These are phyloP conservation scores for Capronia coronata DNA, from an alignment of 2,329 filamentous ascomycete species.

Conservation along the genomic window DNA sequence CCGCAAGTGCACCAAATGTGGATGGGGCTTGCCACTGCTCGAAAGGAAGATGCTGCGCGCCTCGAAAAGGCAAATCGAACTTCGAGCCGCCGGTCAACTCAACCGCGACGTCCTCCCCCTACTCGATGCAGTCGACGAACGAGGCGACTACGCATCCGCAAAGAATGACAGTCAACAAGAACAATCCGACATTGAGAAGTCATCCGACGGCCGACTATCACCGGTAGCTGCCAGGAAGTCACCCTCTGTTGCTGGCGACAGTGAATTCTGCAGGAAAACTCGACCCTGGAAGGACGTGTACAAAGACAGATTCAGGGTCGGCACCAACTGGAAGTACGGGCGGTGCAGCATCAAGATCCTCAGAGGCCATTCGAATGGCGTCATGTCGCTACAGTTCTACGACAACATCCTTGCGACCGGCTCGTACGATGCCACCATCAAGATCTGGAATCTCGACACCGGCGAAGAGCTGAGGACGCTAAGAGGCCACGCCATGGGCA, in stretches of 20 bases:
- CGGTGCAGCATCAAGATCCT: conserved; percentile 79
- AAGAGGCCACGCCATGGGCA: conserved; percentile 70
- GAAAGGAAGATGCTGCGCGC: conserved; percentile 82
- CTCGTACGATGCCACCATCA: conserved; percentile 90
- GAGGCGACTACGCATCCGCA: background rate
- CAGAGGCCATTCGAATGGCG: conserved; percentile 79
- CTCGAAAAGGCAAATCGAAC: conserved; percentile 76
- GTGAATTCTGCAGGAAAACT: conserved; percentile 18
- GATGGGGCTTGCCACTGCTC: conserved; percentile 84
- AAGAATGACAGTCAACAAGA: conserved; percentile 15
- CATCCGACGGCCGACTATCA: conserved; percentile 12
- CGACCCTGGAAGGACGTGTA: conserved; percentile 96
- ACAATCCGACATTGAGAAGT: conserved; percentile 11
- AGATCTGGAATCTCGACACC: conserved; percentile 91
- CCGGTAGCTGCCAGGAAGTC: conserved; percentile 13
- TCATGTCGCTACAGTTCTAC: conserved; percentile 73
- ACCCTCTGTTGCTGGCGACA: conserved; percentile 4
- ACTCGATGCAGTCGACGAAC: background rate
- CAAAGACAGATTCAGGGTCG: conserved; percentile 88
- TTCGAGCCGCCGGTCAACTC: conserved; percentile 55
- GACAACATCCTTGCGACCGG: conserved; percentile 88
- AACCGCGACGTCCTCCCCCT: conserved; percentile 49
- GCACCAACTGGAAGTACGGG: conserved; percentile 95
- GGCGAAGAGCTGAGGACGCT: conserved; percentile 81
- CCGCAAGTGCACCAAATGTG: conserved; percentile 87